Base-by-base conservation (phyloP, 1,139 yeast genomes). In the Debaryomyces subglobosus region DNA sequence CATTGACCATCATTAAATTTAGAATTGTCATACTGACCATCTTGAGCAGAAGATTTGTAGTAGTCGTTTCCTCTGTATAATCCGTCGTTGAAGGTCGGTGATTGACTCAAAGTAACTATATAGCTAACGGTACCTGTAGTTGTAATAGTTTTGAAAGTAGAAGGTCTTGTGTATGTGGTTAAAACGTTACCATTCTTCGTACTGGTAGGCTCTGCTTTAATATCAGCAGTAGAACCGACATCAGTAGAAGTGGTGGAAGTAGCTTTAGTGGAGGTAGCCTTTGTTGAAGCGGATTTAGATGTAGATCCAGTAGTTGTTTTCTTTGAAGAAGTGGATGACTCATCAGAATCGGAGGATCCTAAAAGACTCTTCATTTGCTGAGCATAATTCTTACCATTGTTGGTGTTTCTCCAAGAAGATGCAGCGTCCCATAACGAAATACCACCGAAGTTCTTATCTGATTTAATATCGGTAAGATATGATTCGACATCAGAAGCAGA, bases 361-460 rank as follows among this genome's bases (percentile, higher is more conserved):
- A 60, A 45, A 5, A 52, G 33, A 32, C 59, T 55, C 61, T 80
- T 78, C 71, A 82, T 68, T 13, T 69, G 71, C 32, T 58, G 53
- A 27, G 61, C 81, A 61, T 67, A 81, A 47, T 69, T 71, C 20
- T 61, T 64, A 34, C 83, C 84, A 50, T 69, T 64, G 40, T 74
- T 71, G 24, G 62, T 65, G 62, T 89, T 89, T 18, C 76, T 63
- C 63, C 76, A 80, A 13, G 86, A 91, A 65, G 86, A 90, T 47
- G 95, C 86, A 46, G 96, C 96, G 68, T 91, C 97, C 97, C 97
- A 91, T 53, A 90, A 69, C 72, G 89, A 84, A 58, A 91, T 79
- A 63, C 97, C 97, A 54, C 96, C 97, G 61, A 91, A 89, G 54
- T 65, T 53, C 47, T 78, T 65, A 45, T 71, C 65, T 39, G 69